Base-by-base conservation (phyloP, 148 eudicot species). In the Rhododendron kiyosumense region DNA sequence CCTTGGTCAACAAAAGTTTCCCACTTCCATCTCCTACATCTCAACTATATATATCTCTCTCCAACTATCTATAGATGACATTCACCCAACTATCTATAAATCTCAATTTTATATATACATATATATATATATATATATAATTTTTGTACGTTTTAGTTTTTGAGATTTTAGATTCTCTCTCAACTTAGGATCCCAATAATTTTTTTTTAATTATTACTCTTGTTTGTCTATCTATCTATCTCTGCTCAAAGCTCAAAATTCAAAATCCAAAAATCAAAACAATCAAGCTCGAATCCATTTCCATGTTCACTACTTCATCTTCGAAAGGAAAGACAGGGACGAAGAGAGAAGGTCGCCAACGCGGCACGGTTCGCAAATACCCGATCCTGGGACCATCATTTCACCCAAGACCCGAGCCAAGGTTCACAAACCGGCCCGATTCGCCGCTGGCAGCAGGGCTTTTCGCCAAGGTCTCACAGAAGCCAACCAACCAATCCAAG, bases 401-500 rank as follows among this genome's bases (percentile, higher is more conserved):
- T 11, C 88, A 86, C 90, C 83, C 86, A 0, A 18, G 88, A 87
- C 90, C 80, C 86, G 0, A 52, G 79, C 9, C 88, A 86, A 14
- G 52, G 34, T 14, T 51, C 78, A 71, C 57, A 81, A 90, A 15
- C 4, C 41, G 81, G 84, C 32, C 90, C 11, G 85, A 85, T 13
- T 76, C 91, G 2, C 88, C 91, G 0, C 92, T 92, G 0, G 90
- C 93, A 0, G 94, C 94, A 7, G 98, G 98, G 9, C 4, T 91
- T 34, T 96, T 94, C 81, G 83, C 92, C 65, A 86, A 87, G 85
- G 94, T 93, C 46, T 41, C 95, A 0, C 1, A 87, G 15, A 94
- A 95, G 85, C 99, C 59, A 54, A 54, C 98, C 5, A 94, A 92
- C 85, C 95, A 94, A 85, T 96, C 99, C 69, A 94, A 94, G 85